Conservation (phyloP, 176 grass and related monocot species). For the Hordeum marinum region DNA sequence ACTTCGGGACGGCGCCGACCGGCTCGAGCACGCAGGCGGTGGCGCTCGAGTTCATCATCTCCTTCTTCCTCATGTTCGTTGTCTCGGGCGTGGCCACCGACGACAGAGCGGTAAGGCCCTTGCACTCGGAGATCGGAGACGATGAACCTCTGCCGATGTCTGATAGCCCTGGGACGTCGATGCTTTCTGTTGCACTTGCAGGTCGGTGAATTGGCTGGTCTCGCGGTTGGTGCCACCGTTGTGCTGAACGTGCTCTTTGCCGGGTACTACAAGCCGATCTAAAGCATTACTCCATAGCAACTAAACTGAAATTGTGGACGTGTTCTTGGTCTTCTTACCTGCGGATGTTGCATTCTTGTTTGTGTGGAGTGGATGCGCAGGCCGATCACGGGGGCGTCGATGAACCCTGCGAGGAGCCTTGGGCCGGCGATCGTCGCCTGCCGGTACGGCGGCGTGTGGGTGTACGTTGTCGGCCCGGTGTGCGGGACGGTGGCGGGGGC, state of each 20-base stretch:
- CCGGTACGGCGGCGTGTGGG: slow-evolving; percentile 31
- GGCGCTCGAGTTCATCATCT: slow-evolving; percentile 70
- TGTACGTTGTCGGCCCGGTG: slow-evolving; percentile 31
- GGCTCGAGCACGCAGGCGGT: slow-evolving; percentile 60
- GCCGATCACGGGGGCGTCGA: slow-evolving; percentile 58
- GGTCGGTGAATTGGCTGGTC: slow-evolving; percentile 75
- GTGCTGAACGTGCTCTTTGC: slow-evolving; percentile 58
- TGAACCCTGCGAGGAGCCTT: slow-evolving; percentile 55
- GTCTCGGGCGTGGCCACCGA: slow-evolving; percentile 91
- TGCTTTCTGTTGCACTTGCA: slow-evolving; percentile 23
- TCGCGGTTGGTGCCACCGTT: slow-evolving; percentile 73
- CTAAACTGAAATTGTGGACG: neutral
- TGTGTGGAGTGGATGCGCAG: neutral
- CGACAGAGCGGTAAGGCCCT: slow-evolving; percentile 55
- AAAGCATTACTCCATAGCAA: neutral
- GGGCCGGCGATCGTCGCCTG: slow-evolving; percentile 44
- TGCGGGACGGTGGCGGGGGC: slow-evolving; percentile 41
- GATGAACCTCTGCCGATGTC: neutral
- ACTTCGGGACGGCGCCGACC: slow-evolving; percentile 56
- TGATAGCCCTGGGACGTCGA: neutral
- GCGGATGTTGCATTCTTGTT: neutral
- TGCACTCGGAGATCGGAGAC: neutral
- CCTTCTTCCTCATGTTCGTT: slow-evolving; percentile 90
- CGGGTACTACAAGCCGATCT: slow-evolving; percentile 31
- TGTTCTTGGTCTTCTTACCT: neutral